phyloP scores from a whole-genome alignment of 129 eudicot species.

The Chrysanthemum lavandulifolium region DNA sequence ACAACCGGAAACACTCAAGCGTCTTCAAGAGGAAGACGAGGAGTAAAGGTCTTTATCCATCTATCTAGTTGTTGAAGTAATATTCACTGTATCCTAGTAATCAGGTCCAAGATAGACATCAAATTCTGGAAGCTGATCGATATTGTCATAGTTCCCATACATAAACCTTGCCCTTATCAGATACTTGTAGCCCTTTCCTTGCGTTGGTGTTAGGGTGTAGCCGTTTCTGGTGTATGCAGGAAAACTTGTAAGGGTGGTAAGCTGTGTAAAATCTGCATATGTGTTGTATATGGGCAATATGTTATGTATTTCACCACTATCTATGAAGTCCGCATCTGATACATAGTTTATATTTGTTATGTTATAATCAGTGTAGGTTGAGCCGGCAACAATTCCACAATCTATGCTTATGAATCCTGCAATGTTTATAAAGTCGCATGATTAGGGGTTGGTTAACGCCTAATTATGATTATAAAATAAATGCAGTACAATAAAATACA shows the following conservation, averaged over 20 bases:
- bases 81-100: no score
- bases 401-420: slow-evolving; percentile 71
- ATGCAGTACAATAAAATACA: no score
- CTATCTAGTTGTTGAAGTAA: no score
- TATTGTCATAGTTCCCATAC: slow-evolving; percentile 57
- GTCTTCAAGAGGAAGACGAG: no score
- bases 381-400: slow-evolving; percentile 42
- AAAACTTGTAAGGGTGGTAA: slow-evolving; percentile 52
- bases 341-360: slow-evolving; percentile 22
- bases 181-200: slow-evolving; percentile 40
- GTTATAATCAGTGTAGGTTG: slow-evolving; percentile 32
- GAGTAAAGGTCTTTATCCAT: no score
- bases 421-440: background rate
- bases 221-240: slow-evolving; percentile 53
- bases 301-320: slow-evolving; percentile 35
- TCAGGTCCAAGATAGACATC: no score
- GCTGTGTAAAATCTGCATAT: slow-evolving; percentile 3
- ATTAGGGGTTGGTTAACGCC: no score
- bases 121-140: slow-evolving; percentile 38
- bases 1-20: no score
- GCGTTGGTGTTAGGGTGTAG: slow-evolving; percentile 43
- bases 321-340: slow-evolving; percentile 34
- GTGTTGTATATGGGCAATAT: slow-evolving; percentile 25
- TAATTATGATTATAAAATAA: no score
- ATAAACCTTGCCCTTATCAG: slow-evolving; percentile 45